phyloP scores from a whole-genome alignment of 805 yeast genomes.

The Lachancea dasiensis region DNA sequence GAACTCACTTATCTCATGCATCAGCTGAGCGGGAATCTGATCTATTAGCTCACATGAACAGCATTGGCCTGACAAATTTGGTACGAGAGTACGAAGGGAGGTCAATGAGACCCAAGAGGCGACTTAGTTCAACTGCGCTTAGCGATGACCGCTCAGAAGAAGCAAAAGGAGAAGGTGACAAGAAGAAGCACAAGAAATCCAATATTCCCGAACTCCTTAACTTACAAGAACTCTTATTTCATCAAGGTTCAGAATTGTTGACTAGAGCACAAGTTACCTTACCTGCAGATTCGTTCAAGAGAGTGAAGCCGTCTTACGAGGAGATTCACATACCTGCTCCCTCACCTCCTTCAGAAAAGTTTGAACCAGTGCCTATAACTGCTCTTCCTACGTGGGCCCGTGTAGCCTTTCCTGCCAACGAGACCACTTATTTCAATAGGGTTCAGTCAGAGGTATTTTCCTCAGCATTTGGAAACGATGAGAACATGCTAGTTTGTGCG shows the following conservation, averaged over 20 bases:
- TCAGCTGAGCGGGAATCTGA: slow-evolving; percentile 33
- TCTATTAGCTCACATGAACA: slow-evolving; percentile 41
- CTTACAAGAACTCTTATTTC: slow-evolving; percentile 56
- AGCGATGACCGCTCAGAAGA: slow-evolving; percentile 5
- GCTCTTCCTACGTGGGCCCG: slow-evolving; percentile 80
- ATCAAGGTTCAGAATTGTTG: slow-evolving; percentile 66
- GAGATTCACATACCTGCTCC: slow-evolving; percentile 94
- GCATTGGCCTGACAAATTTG: slow-evolving; percentile 37
- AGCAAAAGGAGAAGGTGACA: too few species aligned
- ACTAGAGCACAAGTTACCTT: slow-evolving; percentile 61
- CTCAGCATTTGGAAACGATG: slow-evolving; percentile 63
- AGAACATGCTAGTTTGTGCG: slow-evolving; percentile 80
- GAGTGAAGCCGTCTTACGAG: slow-evolving; percentile 68
- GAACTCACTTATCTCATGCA: slow-evolving; percentile 40
- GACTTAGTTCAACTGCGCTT: not conserved
- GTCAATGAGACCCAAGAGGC: slow-evolving; percentile 1
- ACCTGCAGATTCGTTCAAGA: slow-evolving; percentile 80
- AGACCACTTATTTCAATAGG: slow-evolving; percentile 63
- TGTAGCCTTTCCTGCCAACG: slow-evolving; percentile 61
- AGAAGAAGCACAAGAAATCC: slow-evolving; percentile 12
- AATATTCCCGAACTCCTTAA: slow-evolving; percentile 42
- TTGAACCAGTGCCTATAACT: slow-evolving; percentile 47
- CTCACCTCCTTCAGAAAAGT: slow-evolving; percentile 37
- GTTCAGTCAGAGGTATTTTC: slow-evolving; percentile 82
- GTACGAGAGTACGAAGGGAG: slow-evolving; percentile 38